Base-by-base conservation (phyloP, 805 yeast species). In the Lipomyces orientalis region DNA sequence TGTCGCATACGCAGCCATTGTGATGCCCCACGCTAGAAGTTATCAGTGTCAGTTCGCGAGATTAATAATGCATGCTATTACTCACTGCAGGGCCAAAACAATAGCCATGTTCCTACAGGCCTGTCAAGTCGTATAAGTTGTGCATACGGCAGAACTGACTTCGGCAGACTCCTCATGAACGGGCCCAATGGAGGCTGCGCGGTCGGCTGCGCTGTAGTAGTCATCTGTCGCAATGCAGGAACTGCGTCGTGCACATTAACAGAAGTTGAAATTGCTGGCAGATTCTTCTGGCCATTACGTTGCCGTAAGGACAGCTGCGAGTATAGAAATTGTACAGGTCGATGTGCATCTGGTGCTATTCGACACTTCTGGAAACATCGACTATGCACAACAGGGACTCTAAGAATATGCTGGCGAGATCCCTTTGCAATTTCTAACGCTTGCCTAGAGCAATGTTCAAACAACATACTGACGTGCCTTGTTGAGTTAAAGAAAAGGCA, bases 91-190 rank as follows among this genome's bases (percentile, higher is more conserved):
- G 99, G 99, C 59, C 91, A 81, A 68, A 86, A 86, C 54, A 95
- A 80, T 34, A 94, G 81, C 84, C 91, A 87, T 0, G 98, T 90
- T 0, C 99, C 99, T n/a, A 90, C 96, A 0, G 99, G 99, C 73
- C 91, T 91, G 76, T 95, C 99, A 64, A 94, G 78, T 64, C 99
- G 83, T 90, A 93, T 88, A 64, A 95, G 81, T 75, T 92, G 97
- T 55, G 97, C 97, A 76, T 93, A 95, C 0, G 99, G 98, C 57
- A 91, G 88, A 87, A 88, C 82, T 65, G 83, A 83, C 54, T 81
- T 82, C 0, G 99, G 98, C 31, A 95, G 82, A 43, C 83, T 81
- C 0, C 87, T 81, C 16, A 91, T 81, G 76, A 82, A 81, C 0
- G 86, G 82, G 1, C 85, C 85, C 34, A 34, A 37, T 22, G 56